These are phyloP conservation scores for Reticulascus tulasneorum DNA, from an alignment of 2,329 filamentous ascomycete species.

Conservation along the genomic window DNA sequence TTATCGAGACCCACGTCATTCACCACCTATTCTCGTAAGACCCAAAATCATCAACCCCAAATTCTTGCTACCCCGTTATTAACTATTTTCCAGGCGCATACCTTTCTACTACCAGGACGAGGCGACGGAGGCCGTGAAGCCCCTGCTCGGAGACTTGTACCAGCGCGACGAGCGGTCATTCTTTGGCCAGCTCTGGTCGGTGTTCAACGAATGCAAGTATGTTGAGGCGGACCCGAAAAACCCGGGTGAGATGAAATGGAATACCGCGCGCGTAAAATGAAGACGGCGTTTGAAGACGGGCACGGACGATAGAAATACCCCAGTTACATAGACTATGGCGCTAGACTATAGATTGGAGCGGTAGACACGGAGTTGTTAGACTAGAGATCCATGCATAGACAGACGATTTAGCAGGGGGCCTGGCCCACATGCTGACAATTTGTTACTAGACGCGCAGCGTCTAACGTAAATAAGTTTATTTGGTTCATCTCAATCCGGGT, in stretches of 20 bases:
- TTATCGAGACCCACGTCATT: slow-evolving; percentile 56
- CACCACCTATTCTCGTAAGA: slow-evolving; percentile 56
- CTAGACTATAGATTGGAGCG: too few species aligned
- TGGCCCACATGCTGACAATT: too few species aligned
- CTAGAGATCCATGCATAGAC: too few species aligned
- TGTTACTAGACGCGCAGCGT: too few species aligned
- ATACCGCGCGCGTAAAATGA: too few species aligned
- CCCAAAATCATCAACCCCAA: not conserved
- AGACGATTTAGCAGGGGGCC: too few species aligned
- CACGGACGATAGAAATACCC: too few species aligned
- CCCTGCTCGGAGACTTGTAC: slow-evolving; percentile 53
- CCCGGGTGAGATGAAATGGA: slow-evolving; percentile 32
- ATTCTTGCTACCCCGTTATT: not conserved
- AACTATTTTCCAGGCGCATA: slow-evolving; percentile 34
- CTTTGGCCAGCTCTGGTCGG: slow-evolving; percentile 40
- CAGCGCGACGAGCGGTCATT: slow-evolving; percentile 40
- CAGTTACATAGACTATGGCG: too few species aligned
- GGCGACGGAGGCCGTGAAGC: slow-evolving; percentile 53
- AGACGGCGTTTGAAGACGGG: too few species aligned
- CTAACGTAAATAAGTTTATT: too few species aligned
- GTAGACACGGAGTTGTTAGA: too few species aligned
- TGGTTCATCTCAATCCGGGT: too few species aligned
- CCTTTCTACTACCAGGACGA: slow-evolving; percentile 59
- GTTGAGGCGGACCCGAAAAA: slow-evolving; percentile 36
- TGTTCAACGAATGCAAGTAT: slow-evolving; percentile 44